Conservation (phyloP, 495 filamentous ascomycete genomes). For the Xylaria castorea region DNA sequence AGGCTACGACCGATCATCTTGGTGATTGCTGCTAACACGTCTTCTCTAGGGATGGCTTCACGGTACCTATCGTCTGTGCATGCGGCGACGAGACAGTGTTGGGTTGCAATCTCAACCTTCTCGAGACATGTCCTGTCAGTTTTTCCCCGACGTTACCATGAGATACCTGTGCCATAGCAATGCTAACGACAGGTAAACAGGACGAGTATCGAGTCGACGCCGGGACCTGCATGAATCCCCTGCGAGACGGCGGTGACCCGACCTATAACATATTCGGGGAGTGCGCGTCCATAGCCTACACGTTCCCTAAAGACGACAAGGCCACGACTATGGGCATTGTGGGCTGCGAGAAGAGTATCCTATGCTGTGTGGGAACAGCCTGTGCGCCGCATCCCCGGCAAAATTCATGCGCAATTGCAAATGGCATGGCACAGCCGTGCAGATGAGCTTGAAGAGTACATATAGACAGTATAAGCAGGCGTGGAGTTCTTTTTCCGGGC, state of each 20-base stretch:
- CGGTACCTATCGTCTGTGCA: conserved; percentile 38
- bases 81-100: conserved; percentile 25
- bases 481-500: no score
- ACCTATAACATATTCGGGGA: neutral
- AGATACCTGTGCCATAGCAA: neutral
- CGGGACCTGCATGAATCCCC: conserved; percentile 35
- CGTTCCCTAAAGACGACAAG: no score
- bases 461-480: neutral
- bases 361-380: no score
- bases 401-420: no score
- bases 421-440: no score
- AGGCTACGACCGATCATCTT: neutral
- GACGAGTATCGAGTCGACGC: conserved; percentile 26
- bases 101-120: conserved; percentile 38
- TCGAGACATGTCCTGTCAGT: conserved; percentile 35
- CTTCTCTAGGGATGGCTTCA: conserved; percentile 34
- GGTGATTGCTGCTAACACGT: conserved; percentile 9
- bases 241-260: conserved; percentile 25
- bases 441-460: no score
- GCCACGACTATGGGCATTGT: no score
- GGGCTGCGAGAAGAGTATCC: no score
- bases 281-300: no score
- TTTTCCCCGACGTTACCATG: neutral
- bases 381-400: no score
- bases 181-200: conserved; percentile 25